These are phyloP conservation scores for Lactifluus pinguis DNA, from an alignment of 768 basidiomycete species.

Conservation along the genomic window DNA sequence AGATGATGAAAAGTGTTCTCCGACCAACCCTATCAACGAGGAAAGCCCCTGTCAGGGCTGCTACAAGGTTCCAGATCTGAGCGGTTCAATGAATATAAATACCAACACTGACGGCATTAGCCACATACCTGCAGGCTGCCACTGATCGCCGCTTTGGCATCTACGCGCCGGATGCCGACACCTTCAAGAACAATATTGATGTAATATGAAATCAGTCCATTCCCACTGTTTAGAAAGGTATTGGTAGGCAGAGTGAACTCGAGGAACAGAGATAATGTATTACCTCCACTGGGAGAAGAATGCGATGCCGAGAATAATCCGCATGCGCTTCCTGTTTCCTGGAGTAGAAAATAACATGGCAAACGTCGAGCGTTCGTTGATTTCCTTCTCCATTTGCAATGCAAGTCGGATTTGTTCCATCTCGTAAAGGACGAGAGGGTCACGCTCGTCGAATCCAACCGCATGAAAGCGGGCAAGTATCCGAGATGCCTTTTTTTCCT, in stretches of 20 bases:
- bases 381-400: slow-evolving; percentile 51
- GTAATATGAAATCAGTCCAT: slow-evolving; percentile 66
- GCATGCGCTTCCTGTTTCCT: slow-evolving; percentile 62
- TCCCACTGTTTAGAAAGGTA: slow-evolving; percentile 36
- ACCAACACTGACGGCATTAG: not conserved
- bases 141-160: slow-evolving; percentile 53
- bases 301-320: slow-evolving; percentile 56
- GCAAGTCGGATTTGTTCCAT: slow-evolving; percentile 66
- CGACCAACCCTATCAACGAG: slow-evolving; percentile 62
- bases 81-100: not conserved
- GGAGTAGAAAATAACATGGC: slow-evolving; percentile 46
- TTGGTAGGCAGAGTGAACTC: not conserved
- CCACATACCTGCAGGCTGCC: slow-evolving; percentile 45
- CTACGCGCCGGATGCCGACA: slow-evolving; percentile 46
- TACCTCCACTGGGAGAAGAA: slow-evolving; percentile 72
- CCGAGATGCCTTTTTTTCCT: slow-evolving; percentile 50
- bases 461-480: slow-evolving; percentile 70
- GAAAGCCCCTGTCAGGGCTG: slow-evolving; percentile 51
- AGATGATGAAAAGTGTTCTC: slow-evolving; percentile 56
- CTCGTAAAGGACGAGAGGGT: slow-evolving; percentile 43
- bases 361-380: slow-evolving; percentile 40
- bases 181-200: slow-evolving; percentile 59
- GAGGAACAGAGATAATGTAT: slow-evolving; percentile 3
- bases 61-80: slow-evolving; percentile 53
- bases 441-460: slow-evolving; percentile 45